phyloP scores from a whole-genome alignment of 2,329 filamentous ascomycete species.

The Didymella pinodella region DNA sequence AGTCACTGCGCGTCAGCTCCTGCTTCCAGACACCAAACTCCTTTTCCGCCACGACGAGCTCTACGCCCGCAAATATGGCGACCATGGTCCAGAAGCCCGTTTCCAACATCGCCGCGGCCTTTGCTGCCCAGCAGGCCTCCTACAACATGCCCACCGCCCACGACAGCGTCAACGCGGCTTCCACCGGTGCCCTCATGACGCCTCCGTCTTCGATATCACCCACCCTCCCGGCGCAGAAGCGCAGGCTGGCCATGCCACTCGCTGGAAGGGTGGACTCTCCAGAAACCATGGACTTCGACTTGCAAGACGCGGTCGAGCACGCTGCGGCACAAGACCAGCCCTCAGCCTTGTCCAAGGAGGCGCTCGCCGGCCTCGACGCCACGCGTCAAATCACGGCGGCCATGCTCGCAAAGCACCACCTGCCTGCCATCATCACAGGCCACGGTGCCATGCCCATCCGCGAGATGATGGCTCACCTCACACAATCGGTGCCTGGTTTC shows the following conservation, averaged over 20 bases:
- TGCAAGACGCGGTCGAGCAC: constrained; percentile 72
- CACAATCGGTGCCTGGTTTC: constrained; percentile 91
- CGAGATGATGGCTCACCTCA: constrained; percentile 93
- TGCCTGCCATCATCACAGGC: constrained; percentile 87
- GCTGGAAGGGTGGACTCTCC: constrained; percentile 58
- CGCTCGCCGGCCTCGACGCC: constrained; percentile 69
- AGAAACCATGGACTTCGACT: constrained; percentile 80
- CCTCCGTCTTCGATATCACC: constrained; percentile 96
- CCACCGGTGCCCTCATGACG: constrained; percentile 72
- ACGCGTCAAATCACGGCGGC: constrained; percentile 82
- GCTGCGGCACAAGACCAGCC: constrained; percentile 56
- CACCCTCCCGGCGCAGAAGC: constrained; percentile 80
- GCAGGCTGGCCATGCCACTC: constrained; percentile 62
- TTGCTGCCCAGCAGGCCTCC: constrained; percentile 43
- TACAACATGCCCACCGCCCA: constrained; percentile 39
- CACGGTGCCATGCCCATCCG: constrained; percentile 93
- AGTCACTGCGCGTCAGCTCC: constrained; percentile 44
- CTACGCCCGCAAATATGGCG: constrained; percentile 44
- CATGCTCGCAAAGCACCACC: constrained; percentile 86
- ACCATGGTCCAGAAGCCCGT: constrained; percentile 46
- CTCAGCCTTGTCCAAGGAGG: constrained; percentile 57
- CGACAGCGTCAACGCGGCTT: constrained; percentile 38
- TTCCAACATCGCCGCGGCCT: constrained; percentile 53
- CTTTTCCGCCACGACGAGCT: not conserved
- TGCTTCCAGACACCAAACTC: constrained; percentile 17